Evolutionary conservation across 495 filamentous ascomycete genomes (phyloP).

Genomic region (Collariella sp.): DNA sequence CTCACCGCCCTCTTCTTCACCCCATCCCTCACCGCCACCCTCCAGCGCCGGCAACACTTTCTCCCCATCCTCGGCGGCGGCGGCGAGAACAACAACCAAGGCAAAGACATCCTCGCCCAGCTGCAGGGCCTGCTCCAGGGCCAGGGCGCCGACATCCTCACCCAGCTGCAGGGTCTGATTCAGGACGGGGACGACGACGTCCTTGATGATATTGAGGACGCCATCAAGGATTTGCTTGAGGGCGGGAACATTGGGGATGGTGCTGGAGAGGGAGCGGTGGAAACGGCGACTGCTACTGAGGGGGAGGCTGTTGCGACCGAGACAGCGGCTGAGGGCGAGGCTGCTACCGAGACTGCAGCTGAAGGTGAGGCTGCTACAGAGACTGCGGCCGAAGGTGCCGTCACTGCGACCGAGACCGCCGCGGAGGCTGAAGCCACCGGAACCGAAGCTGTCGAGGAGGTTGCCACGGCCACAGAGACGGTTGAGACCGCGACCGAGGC

Average conservation of each 20-base stretch:
- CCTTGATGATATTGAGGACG: too few relatives aligned
- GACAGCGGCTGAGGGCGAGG: too few relatives aligned
- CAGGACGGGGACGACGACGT: not conserved
- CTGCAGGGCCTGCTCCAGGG: slow-evolving; percentile 1
- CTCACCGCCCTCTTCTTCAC: slow-evolving; percentile 14
- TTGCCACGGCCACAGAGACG: not conserved
- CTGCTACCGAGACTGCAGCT: too few relatives aligned
- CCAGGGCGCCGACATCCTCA: not conserved
- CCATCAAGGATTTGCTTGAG: too few relatives aligned
- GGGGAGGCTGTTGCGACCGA: too few relatives aligned
- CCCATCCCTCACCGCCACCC: not conserved
- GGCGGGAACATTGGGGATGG: slow-evolving; percentile 1
- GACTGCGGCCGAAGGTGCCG: too few relatives aligned
- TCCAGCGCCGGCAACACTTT: not conserved
- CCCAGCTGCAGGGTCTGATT: not conserved
- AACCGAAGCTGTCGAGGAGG: not conserved
- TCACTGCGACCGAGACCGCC: not conserved
- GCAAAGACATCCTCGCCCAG: not conserved
- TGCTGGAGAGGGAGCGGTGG: too few relatives aligned
- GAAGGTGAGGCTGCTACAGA: too few relatives aligned
- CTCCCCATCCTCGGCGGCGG: not conserved
- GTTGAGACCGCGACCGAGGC: not conserved
- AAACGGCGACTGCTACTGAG: too few relatives aligned
- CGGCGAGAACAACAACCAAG: not conserved
- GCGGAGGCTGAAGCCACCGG: not conserved